Conservation (phyloP, 805 yeast genomes). For the Starmerella bombi region DNA sequence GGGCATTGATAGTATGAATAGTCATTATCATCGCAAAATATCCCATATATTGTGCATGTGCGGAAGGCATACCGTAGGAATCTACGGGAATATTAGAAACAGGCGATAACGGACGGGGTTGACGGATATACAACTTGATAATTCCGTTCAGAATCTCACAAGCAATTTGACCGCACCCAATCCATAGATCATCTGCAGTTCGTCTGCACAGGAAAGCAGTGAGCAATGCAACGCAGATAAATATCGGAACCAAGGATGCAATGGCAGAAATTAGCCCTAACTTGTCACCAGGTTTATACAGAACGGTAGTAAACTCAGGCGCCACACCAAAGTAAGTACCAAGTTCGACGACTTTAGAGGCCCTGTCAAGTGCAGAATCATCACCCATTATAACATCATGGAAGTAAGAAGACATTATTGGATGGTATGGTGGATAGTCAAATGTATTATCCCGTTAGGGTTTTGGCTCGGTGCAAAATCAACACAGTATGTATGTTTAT, state of each 20-base stretch:
- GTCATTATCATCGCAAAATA: slow-evolving; percentile 38
- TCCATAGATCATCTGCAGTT: slow-evolving; percentile 71
- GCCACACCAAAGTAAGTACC: slow-evolving; percentile 20
- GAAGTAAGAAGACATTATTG: slow-evolving; percentile 14
- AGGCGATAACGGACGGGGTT: slow-evolving; percentile 51
- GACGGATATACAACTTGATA: slow-evolving; percentile 48
- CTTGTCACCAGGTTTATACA: slow-evolving; percentile 56
- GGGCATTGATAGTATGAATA: slow-evolving; percentile 23
- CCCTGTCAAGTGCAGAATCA: neutral
- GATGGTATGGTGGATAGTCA: neutral
- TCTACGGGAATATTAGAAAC: slow-evolving; percentile 28
- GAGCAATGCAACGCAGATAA: slow-evolving; percentile 60
- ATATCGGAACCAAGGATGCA: slow-evolving; percentile 69
- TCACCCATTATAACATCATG: slow-evolving; percentile 8
- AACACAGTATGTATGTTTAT: neutral
- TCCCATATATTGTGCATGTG: slow-evolving; percentile 94
- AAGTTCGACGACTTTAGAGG: slow-evolving; percentile 2
- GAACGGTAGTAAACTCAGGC: slow-evolving; percentile 65
- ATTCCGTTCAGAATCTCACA: slow-evolving; percentile 63
- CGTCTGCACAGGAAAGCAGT: slow-evolving; percentile 74
- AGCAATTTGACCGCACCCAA: slow-evolving; percentile 73
- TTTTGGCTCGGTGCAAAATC: neutral
- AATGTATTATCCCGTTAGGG: no score
- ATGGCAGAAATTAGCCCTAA: slow-evolving; percentile 52
- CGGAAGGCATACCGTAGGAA: slow-evolving; percentile 92